A percentile compares a stretch with the other conserved stretches of the same genome.
phyloP scores from a whole-genome alignment of 2,329 filamentous ascomycete species.

The Fusarium tricinctum region DNA sequence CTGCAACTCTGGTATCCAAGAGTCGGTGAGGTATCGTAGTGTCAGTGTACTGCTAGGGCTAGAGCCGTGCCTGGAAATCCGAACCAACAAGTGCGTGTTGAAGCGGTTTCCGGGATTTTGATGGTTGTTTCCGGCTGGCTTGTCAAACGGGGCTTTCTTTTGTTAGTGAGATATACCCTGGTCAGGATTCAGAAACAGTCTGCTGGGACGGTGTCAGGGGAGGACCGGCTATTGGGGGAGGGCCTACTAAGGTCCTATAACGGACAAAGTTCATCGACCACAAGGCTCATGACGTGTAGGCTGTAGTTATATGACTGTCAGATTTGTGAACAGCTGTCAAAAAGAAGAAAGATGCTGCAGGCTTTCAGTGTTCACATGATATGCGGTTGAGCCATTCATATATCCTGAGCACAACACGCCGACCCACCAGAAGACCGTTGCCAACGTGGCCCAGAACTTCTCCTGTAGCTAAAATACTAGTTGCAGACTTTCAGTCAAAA shows the following conservation, averaged over 20 bases:
- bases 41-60: slow-evolving; percentile 26
- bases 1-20: slow-evolving; percentile 15
- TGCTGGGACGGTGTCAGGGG: slow-evolving; percentile 33
- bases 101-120: slow-evolving; percentile 37
- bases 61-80: slow-evolving; percentile 28
- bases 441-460: slow-evolving; percentile 37
- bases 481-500: slow-evolving; percentile 15
- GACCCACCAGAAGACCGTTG: slow-evolving; percentile 36
- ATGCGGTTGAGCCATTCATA: slow-evolving; percentile 21
- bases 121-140: slow-evolving; percentile 41
- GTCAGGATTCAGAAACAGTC: slow-evolving; percentile 14
- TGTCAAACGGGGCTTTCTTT: slow-evolving; percentile 32
- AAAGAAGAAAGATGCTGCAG: neutral
- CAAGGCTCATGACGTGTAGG: slow-evolving; percentile 36
- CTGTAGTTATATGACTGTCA: slow-evolving; percentile 10
- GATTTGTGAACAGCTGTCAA: slow-evolving; percentile 2
- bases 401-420: slow-evolving; percentile 3
- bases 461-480: slow-evolving; percentile 5
- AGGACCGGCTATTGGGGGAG: slow-evolving; percentile 35
- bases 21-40: slow-evolving; percentile 35
- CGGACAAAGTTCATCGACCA: slow-evolving; percentile 11
- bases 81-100: slow-evolving; percentile 27
- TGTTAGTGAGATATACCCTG: slow-evolving; percentile 25
- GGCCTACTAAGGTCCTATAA: slow-evolving; percentile 15
- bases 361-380: slow-evolving; percentile 25